Percentiles rank a stretch among this genome's conserved stretches.
Conservation (phyloP, 1,284 basidiomycete species). For the Uromyces viciae-fabae region DNA sequence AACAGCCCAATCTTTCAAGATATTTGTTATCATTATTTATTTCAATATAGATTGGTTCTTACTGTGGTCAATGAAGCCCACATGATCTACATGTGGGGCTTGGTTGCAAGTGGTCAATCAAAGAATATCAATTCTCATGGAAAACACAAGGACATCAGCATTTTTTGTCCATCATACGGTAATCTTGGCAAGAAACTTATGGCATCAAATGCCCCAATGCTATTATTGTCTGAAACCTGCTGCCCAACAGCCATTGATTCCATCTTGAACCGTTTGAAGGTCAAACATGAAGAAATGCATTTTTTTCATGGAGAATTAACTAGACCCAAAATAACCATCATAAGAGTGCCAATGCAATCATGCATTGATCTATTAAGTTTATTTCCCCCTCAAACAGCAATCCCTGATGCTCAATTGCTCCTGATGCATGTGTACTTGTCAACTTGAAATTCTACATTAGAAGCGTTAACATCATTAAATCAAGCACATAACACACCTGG, state of each 20-base stretch:
- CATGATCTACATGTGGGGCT: conserved; percentile 18
- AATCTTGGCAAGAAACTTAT: not conserved
- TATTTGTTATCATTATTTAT: conserved; percentile 2
- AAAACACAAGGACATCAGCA: not conserved
- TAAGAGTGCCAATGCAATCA: not conserved
- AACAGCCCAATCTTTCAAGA: conserved; percentile 12
- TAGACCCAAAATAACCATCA: not conserved
- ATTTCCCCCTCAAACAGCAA: not conserved
- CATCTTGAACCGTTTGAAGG: not conserved
- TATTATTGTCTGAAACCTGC: conserved; percentile 27
- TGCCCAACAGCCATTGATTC: not conserved
- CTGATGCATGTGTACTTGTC: not conserved
- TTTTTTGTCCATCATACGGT: conserved; percentile 9
- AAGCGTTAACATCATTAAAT: not conserved
- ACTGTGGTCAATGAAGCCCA: not conserved
- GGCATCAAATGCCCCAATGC: not conserved
- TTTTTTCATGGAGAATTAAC: not conserved
- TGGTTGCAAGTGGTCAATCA: conserved; percentile 19
- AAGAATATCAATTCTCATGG: not conserved
- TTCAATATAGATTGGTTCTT: not conserved
- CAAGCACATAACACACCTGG: not conserved
- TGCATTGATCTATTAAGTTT: not conserved
- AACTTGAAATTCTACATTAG: not conserved
- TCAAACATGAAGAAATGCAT: not conserved
- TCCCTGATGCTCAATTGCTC: not conserved